A percentile compares a stretch with the other conserved stretches of the same genome.
Conservation (phyloP, 352 stramenopile species). For the Phytophthora foliorum region DNA sequence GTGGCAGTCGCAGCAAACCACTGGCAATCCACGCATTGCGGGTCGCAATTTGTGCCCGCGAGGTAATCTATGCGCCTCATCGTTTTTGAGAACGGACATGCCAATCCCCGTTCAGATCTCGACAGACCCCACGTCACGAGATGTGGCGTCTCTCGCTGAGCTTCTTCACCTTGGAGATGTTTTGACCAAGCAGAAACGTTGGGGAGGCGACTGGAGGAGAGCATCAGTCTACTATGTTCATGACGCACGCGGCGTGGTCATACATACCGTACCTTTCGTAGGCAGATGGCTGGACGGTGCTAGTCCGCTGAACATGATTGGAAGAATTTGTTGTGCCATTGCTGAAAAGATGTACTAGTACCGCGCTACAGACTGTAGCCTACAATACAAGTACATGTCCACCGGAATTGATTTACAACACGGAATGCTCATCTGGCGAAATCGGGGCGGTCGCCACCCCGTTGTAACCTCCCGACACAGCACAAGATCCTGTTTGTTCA, state of each 20-base stretch:
- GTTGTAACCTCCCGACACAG: slow-evolving; percentile 18
- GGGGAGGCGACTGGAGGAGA: slow-evolving; percentile 6
- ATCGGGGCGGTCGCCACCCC: slow-evolving; percentile 17
- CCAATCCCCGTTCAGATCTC: slow-evolving; percentile 25
- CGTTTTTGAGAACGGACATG: slow-evolving; percentile 25
- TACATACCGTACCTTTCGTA: neutral
- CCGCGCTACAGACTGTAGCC: neutral
- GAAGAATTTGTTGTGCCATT: slow-evolving; percentile 12
- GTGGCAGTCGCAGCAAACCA: slow-evolving; percentile 17
- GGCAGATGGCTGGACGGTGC: slow-evolving; percentile 14
- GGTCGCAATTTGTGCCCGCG: slow-evolving; percentile 10
- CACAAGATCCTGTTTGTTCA: slow-evolving; percentile 7
- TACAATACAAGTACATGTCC: slow-evolving; percentile 19
- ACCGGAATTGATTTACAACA: slow-evolving; percentile 35
- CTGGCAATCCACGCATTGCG: slow-evolving; percentile 11
- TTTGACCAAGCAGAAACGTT: slow-evolving; percentile 18
- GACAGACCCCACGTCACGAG: slow-evolving; percentile 12
- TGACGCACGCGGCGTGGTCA: slow-evolving; percentile 20
- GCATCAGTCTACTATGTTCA: no score
- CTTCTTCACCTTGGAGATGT: slow-evolving; percentile 22
- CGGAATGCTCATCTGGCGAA: slow-evolving; percentile 34
- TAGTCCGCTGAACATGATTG: slow-evolving; percentile 11
- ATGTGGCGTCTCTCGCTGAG: slow-evolving; percentile 25
- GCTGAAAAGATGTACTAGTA: slow-evolving; percentile 8
- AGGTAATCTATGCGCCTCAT: slow-evolving; percentile 10